phyloP scores from a whole-genome alignment of 116 monocot species.

The Trichopus zeylanicus region DNA sequence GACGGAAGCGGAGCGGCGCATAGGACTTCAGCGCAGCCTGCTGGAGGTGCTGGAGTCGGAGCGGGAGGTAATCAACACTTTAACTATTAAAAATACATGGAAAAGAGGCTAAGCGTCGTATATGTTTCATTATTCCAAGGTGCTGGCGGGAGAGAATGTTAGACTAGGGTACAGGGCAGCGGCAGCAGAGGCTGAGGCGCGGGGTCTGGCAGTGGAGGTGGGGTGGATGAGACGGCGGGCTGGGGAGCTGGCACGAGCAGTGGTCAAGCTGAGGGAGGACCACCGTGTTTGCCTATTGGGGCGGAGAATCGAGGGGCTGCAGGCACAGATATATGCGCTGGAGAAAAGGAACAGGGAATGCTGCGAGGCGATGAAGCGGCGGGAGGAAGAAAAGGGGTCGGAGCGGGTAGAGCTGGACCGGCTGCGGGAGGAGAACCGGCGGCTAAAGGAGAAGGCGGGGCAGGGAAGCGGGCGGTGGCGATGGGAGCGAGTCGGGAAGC shows the following conservation, averaged over 20 bases:
- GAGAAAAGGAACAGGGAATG: constrained; percentile 72
- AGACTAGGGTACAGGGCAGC: constrained; percentile 40
- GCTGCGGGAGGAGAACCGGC: constrained; percentile 29
- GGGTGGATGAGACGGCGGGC: constrained; percentile 40
- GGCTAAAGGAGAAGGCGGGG: constrained; percentile 19
- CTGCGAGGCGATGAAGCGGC: constrained; percentile 45
- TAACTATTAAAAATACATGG: too few species aligned
- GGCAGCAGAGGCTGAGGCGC: constrained; percentile 50
- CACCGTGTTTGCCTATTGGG: constrained; percentile 64
- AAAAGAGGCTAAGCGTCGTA: too few species aligned
- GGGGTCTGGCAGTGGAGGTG: constrained; percentile 33
- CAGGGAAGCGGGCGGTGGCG: neutral
- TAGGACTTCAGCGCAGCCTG: constrained; percentile 62
- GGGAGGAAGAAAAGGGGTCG: constrained; percentile 39
- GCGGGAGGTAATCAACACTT: too few species aligned
- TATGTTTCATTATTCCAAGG: too few species aligned
- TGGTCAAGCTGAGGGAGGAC: constrained; percentile 64
- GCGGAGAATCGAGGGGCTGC: constrained; percentile 61
- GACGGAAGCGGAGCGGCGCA: constrained; percentile 38
- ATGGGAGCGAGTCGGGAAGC: constrained; percentile 6
- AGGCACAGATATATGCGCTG: constrained; percentile 56
- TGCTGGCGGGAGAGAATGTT: constrained; percentile 69
- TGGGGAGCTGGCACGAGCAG: constrained; percentile 55
- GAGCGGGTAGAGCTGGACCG: constrained; percentile 29
- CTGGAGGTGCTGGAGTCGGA: constrained; percentile 81